Conservation (phyloP, 352 stramenopile species). For the Pythium oligandrum region DNA sequence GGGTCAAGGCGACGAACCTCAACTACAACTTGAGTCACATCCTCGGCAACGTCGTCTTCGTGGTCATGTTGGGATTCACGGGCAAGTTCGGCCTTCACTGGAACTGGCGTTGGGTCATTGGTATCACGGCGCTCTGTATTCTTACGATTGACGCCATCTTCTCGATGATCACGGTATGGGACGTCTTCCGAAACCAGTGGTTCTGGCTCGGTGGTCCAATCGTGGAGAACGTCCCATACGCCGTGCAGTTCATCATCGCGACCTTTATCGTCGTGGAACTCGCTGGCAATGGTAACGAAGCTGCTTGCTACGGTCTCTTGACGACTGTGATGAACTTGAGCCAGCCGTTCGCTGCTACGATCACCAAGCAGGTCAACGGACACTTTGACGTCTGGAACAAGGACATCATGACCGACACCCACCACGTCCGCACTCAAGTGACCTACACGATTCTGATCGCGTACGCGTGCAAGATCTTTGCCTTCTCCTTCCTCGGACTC, state of each 20-base stretch:
- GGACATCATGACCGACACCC: slow-evolving; percentile 19
- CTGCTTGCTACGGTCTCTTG: slow-evolving; percentile 26
- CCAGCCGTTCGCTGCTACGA: slow-evolving; percentile 18
- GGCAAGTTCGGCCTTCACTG: slow-evolving; percentile 26
- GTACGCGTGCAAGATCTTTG: slow-evolving; percentile 20
- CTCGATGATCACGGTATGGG: slow-evolving; percentile 22
- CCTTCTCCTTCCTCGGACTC: slow-evolving; percentile 18
- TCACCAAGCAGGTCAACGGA: slow-evolving; percentile 27
- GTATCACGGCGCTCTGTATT: slow-evolving; percentile 15
- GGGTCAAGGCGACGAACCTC: slow-evolving; percentile 19
- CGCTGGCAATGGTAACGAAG: slow-evolving; percentile 26
- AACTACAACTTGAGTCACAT: slow-evolving; percentile 20
- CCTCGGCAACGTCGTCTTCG: slow-evolving; percentile 11
- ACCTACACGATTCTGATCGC: slow-evolving; percentile 26
- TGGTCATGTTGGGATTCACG: slow-evolving; percentile 15
- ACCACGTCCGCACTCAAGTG: slow-evolving; percentile 24
- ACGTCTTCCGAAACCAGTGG: slow-evolving; percentile 20
- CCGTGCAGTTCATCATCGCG: slow-evolving; percentile 26
- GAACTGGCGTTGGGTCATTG: slow-evolving; percentile 20
- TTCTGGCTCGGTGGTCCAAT: slow-evolving; percentile 22
- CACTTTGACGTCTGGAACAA: slow-evolving; percentile 20
- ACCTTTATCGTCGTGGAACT: slow-evolving; percentile 31
- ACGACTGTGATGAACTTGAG: slow-evolving; percentile 30
- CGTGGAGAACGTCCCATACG: slow-evolving; percentile 23
- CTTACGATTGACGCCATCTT: slow-evolving; percentile 16